These are phyloP conservation scores for Puccinellia tenuiflora DNA, from an alignment of 176 grass and related monocot genomes.

Conservation along the genomic window DNA sequence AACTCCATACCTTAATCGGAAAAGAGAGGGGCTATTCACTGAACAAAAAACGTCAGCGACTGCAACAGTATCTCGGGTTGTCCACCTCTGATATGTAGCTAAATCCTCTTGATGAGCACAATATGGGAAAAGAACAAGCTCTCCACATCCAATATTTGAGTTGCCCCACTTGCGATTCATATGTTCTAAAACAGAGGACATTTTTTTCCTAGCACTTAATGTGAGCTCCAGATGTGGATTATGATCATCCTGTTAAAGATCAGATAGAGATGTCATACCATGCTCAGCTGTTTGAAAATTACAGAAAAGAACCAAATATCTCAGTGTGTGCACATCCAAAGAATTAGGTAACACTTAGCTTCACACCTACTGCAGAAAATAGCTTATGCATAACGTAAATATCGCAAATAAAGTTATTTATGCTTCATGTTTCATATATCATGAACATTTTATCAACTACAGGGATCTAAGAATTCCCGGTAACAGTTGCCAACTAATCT, in stretches of 20 bases:
- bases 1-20: slow-evolving; percentile 75
- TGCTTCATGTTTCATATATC: slow-evolving; percentile 2
- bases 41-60: slow-evolving; percentile 70
- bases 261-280: slow-evolving; percentile 15
- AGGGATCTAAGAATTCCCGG: neutral
- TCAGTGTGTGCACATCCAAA: slow-evolving; percentile 2
- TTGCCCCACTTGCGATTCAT: slow-evolving; percentile 89
- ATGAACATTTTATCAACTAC: neutral
- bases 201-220: slow-evolving; percentile 90
- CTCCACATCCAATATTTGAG: slow-evolving; percentile 67
- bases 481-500: slow-evolving; percentile 8
- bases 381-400: neutral
- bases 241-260: slow-evolving; percentile 71
- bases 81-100: slow-evolving; percentile 76
- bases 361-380: slow-evolving; percentile 8
- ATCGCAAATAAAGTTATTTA: neutral
- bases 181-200: slow-evolving; percentile 96
- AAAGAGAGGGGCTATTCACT: slow-evolving; percentile 82
- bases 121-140: slow-evolving; percentile 87
- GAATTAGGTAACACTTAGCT: slow-evolving; percentile 1
- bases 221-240: slow-evolving; percentile 97
- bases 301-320: slow-evolving; percentile 22
- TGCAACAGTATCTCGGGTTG: slow-evolving; percentile 53
- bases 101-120: slow-evolving; percentile 74
- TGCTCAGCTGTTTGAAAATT: slow-evolving; percentile 22